Conservation (phyloP, 129 eudicot species). For the Helichrysum umbraculigerum region DNA sequence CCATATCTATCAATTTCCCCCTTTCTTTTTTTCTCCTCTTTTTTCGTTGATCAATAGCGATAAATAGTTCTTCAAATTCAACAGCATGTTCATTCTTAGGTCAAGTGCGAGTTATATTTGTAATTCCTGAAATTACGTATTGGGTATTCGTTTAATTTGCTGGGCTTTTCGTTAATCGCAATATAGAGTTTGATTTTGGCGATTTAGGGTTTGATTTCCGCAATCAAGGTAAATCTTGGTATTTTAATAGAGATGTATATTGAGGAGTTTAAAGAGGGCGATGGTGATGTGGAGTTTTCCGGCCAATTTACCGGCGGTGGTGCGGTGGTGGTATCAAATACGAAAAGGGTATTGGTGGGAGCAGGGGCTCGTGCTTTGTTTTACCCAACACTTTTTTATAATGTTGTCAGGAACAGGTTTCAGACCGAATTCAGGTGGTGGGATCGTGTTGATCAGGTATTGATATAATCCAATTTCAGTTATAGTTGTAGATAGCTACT, state of each 20-base stretch:
- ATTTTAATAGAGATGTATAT: slow-evolving; percentile 49
- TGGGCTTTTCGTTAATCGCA: slow-evolving; percentile 2
- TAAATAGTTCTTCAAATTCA: slow-evolving; percentile 10
- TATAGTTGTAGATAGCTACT: not conserved
- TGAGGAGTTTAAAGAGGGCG: slow-evolving; percentile 62
- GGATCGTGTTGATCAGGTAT: slow-evolving; percentile 92
- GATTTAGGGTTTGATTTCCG: slow-evolving; percentile 18
- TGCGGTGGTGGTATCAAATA: slow-evolving; percentile 37
- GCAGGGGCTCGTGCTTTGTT: slow-evolving; percentile 88
- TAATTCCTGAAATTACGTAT: slow-evolving; percentile 4
- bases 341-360: slow-evolving; percentile 73
- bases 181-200: slow-evolving; percentile 27
- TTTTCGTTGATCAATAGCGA: not conserved
- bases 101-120: slow-evolving; percentile 10
- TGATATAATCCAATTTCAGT: not conserved
- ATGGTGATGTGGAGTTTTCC: slow-evolving; percentile 28
- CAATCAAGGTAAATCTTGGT: not conserved
- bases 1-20: slow-evolving; percentile 19
- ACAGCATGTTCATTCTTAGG: slow-evolving; percentile 18
- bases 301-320: slow-evolving; percentile 28
- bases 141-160: slow-evolving; percentile 22
- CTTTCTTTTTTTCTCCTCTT: not conserved
- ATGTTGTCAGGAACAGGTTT: slow-evolving; percentile 73
- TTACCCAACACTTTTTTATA: slow-evolving; percentile 75
- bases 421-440: slow-evolving; percentile 84